Evolutionary conservation across 1,284 basidiomycete genomes (phyloP), one percentile per base, ranked within the genome.

Genomic region (Malassezia furfur): DNA sequence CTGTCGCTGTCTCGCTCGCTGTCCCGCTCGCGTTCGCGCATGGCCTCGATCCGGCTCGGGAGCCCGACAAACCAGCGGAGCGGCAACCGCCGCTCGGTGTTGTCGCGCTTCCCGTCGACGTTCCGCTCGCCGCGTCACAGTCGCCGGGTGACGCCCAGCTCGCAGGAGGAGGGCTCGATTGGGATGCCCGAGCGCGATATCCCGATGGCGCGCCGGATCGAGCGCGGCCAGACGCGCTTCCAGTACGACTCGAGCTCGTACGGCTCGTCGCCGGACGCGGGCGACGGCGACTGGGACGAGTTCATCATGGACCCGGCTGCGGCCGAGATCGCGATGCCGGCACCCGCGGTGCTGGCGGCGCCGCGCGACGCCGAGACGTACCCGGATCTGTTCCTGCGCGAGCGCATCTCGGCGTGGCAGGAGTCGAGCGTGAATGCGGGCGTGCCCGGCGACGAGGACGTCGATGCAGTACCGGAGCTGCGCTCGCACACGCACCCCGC

Each of bases 201-300:
- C 12, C 55, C 55, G 9, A 57, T 52, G 55, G 55, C 46, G 21
- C 45, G 55, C 19, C 54, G 54, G 9, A 45, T 51, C 34, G 34
- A 32, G 9, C 48, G 48, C 28, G 38, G 45, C 9, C 31, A 52
- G 31, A 35, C 21, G 11, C 55, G 55, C 22, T 57, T 57, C 55
- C 45, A 47, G 19, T 52, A 52, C 46, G 55, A 57, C 34, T 48
- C 55, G 9, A 57, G 55, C 55, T 57, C 55, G 4, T 52, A 57
- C 28, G 28, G 25, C 35, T 52, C 54, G 11, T 43, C 50, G 39
- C 48, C 22, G 21, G 21, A 10, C n/a, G 8, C 14, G 21, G 14
- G 9, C 32, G 11, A 25, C 21, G 14, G 38, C 2, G 28, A 32
- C 21, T 50, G 38, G 38, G 48, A 50, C 12, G 53, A 55, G 12